Evolutionary conservation across 2,329 filamentous ascomycete species (phyloP), one percentile per base, ranked within the genome.

Genomic region (Colletotrichum plurivorum): DNA sequence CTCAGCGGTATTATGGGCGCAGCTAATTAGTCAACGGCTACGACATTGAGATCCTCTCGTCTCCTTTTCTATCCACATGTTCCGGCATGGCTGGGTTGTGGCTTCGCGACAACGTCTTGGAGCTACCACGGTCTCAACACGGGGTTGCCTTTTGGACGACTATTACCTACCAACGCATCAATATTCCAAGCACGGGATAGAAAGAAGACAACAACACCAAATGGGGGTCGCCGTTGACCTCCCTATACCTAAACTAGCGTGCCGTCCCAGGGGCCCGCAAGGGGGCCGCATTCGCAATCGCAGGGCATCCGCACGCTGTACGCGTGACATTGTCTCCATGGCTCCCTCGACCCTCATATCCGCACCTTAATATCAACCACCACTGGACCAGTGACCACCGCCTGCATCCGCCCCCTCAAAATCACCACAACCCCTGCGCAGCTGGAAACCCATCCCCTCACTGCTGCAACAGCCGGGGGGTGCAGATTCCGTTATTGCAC

Each of bases 301-400:
- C 36, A 53, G 22, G 48, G 48, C n/a, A 53, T 36, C 22, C 9
- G 10, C 31, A 36, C 31, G 31, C 9, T 36, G 31, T 39, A 43
- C 36, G 53, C 39, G 59, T 64, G 60, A 53, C 43, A 41, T 39
- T 45, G 22, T 25, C 41, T 56, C 51, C 39, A 36, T 36, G 31
- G 31, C 31, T 36, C 31, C 31, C 31, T 8, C 8, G 31, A 45
- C 46, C 59, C 18, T 58, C 52, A 55, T 25, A 46, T 25, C 39
- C 59, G 51, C 54, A 68, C 61, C 48, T 68, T 59, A 55, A 68
- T 65, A 43, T 68, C 27, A 65, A 68, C 65, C 45, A 59, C 41
- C 13, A 43, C 22, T 25, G 22, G 22, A 25, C 22, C 22, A 25
- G 22, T 25, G 22, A 25, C 31, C 31, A 36, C 41, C 41, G 16